These are phyloP conservation scores for Teratosphaeria destructans DNA, from an alignment of 2,329 filamentous ascomycete genomes.

Conservation along the genomic window DNA sequence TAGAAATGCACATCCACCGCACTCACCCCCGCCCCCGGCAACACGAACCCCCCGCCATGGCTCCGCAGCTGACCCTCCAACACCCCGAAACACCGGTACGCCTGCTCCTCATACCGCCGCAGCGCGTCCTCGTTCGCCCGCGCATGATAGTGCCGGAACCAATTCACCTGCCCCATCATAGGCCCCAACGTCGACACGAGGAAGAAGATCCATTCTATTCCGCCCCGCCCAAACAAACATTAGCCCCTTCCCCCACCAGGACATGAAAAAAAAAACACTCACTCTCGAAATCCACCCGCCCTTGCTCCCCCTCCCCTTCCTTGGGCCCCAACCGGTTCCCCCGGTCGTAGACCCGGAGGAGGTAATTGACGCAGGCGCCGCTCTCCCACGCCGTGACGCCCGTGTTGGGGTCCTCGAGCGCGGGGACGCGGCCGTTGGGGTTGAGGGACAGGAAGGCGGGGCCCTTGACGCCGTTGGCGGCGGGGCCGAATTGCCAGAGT, in stretches of 20 bases:
- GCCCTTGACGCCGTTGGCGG: conserved; percentile 30
- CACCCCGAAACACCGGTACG: conserved; percentile 32
- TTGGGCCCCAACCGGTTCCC: conserved; percentile 29
- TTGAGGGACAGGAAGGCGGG: conserved; percentile 31
- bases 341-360: conserved; percentile 35
- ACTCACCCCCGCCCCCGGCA: conserved; percentile 25
- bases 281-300: conserved; percentile 33
- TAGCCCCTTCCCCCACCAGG: not conserved
- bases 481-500: conserved; percentile 33
- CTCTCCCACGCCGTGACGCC: conserved; percentile 40
- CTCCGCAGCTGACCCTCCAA: conserved; percentile 33
- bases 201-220: conserved; percentile 33
- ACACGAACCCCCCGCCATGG: conserved; percentile 27
- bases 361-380: conserved; percentile 41
- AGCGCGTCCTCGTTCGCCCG: conserved; percentile 34
- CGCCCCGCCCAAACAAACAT: not conserved
- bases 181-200: conserved; percentile 32
- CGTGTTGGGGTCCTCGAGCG: conserved; percentile 37
- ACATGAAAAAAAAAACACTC: not conserved
- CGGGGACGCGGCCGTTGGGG: conserved; percentile 34
- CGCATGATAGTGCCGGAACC: conserved; percentile 32
- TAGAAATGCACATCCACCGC: conserved; percentile 35
- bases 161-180: conserved; percentile 24
- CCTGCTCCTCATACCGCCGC: conserved; percentile 30
- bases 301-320: conserved; percentile 26